Evolutionary conservation across 345 rosid species (phyloP).

Genomic region (Cardamine chenopodiifolia): DNA sequence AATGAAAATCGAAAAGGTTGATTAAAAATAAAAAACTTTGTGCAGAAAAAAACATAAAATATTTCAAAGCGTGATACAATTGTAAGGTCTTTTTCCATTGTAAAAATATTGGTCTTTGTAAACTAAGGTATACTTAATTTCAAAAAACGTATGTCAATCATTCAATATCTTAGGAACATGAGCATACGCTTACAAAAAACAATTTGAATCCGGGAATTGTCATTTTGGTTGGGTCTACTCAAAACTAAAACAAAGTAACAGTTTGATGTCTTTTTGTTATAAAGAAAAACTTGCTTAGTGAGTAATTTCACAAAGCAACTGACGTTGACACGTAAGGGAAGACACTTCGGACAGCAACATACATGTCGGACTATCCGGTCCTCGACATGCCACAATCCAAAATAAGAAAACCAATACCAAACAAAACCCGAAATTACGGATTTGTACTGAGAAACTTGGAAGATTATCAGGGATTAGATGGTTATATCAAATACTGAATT

Average conservation of each 20-base stretch:
- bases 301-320: background rate
- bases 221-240: background rate
- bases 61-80: conserved; percentile 24
- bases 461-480: background rate
- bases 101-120: conserved; percentile 31
- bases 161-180: background rate
- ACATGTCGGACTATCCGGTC: conserved; percentile 21
- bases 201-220: background rate
- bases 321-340: conserved; percentile 26
- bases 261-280: background rate
- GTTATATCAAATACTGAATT: conserved; percentile 46
- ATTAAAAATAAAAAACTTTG: background rate
- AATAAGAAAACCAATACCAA: conserved; percentile 2
- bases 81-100: background rate
- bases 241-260: background rate
- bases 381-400: conserved; percentile 33
- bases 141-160: background rate
- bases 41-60: conserved; percentile 18
- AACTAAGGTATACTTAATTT: conserved; percentile 2
- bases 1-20: conserved; percentile 15
- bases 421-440: conserved; percentile 16
- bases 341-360: conserved; percentile 27
- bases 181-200: background rate
- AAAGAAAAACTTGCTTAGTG: background rate
- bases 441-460: conserved; percentile 13